These are phyloP conservation scores for Sphagnum contortum DNA, from an alignment of 225 moss, liverwort and hornwort genomes.

Conservation along the genomic window DNA sequence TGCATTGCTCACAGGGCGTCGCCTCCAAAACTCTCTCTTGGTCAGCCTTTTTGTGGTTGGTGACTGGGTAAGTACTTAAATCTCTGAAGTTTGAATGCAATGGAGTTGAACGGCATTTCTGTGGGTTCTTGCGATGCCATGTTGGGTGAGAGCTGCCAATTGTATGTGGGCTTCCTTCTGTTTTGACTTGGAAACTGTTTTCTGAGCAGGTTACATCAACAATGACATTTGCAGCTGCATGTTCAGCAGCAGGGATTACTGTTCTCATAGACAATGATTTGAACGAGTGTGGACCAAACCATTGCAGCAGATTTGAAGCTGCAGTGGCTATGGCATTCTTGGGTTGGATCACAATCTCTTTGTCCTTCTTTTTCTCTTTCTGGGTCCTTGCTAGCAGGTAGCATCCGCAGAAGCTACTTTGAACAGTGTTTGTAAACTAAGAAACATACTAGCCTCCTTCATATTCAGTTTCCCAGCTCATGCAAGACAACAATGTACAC, in stretches of 20 bases:
- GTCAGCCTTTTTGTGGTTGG: constrained; percentile 47
- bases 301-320: constrained; percentile 49
- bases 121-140: background rate
- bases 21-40: constrained; percentile 54
- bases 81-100: background rate
- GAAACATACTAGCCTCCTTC: too few species aligned
- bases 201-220: constrained; percentile 48
- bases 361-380: constrained; percentile 54
- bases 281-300: constrained; percentile 36
- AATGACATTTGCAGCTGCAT: constrained; percentile 64
- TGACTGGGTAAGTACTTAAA: constrained; percentile 41
- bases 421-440: too few species aligned
- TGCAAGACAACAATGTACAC: too few species aligned
- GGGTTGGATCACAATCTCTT: constrained; percentile 46
- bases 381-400: constrained; percentile 38
- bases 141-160: background rate
- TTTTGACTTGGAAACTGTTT: too few species aligned
- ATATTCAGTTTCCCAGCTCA: too few species aligned
- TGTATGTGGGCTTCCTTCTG: background rate
- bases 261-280: constrained; percentile 63
- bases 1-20: constrained; percentile 39
- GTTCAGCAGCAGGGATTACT: constrained; percentile 64
- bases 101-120: background rate
- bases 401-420: too few species aligned
- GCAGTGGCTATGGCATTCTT: constrained; percentile 72